Percentiles rank a stretch among this genome's conserved stretches.
phyloP scores from a whole-genome alignment of 1,284 basidiomycete genomes.

The Sanghuangporus baumii region DNA sequence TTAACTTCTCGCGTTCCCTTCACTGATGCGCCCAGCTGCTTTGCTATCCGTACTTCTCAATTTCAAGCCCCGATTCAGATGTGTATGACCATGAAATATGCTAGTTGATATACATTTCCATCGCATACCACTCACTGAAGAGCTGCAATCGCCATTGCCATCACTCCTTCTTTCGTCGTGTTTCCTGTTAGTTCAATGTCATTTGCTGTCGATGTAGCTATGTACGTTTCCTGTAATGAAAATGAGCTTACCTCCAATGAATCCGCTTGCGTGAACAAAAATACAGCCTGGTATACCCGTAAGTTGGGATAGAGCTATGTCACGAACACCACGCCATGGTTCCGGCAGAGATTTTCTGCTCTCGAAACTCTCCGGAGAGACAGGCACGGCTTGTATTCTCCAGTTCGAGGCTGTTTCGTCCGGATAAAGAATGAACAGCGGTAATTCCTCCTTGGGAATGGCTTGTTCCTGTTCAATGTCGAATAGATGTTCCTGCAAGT shows the following conservation, averaged over 20 bases:
- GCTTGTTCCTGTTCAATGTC: conserved; percentile 65
- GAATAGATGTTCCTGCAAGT: conserved; percentile 82
- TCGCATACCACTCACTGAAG: conserved; percentile 25
- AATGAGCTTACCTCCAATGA: conserved; percentile 77
- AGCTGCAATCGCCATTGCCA: conserved; percentile 77
- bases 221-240: background rate
- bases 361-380: conserved; percentile 79
- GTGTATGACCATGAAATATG: background rate
- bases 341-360: conserved; percentile 92
- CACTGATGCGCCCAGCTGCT: background rate
- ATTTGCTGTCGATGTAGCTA: background rate
- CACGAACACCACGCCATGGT: conserved; percentile 88
- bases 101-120: background rate
- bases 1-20: background rate
- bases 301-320: conserved; percentile 70
- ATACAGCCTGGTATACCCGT: conserved; percentile 82
- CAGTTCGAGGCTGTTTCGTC: conserved; percentile 78
- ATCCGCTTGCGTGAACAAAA: conserved; percentile 93
- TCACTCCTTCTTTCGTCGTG: conserved; percentile 82
- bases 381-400: conserved; percentile 92
- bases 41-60: background rate
- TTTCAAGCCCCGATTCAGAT: background rate
- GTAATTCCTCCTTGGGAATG: conserved; percentile 42
- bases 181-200: conserved; percentile 55
- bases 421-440: conserved; percentile 88